Evolutionary conservation across 495 filamentous ascomycete genomes (phyloP).

Genomic region (Penicillium riverlandense): DNA sequence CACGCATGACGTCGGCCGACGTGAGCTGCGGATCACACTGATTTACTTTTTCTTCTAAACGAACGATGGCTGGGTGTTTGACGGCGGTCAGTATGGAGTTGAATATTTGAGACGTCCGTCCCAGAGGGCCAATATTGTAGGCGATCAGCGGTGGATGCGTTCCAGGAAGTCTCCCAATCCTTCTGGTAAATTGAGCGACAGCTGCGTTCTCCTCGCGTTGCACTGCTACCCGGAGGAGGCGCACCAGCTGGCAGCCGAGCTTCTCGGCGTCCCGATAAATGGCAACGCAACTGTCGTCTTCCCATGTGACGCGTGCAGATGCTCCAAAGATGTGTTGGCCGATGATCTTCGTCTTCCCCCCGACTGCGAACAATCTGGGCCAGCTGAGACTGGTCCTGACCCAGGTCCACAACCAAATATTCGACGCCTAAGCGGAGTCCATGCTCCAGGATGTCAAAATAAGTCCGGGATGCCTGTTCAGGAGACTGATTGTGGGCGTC

Average conservation of each 20-base stretch:
- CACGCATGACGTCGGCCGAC: constrained; percentile 48
- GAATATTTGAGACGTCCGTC: constrained; percentile 60
- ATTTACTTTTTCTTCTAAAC: constrained; percentile 5
- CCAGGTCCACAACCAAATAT: constrained; percentile 62
- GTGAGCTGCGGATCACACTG: constrained; percentile 41
- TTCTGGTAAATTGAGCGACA: constrained; percentile 47
- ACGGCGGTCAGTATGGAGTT: constrained; percentile 63
- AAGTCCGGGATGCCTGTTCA: constrained; percentile 15
- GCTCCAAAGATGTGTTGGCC: constrained; percentile 53
- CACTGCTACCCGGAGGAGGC: constrained; percentile 56
- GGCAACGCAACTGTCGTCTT: constrained; percentile 47
- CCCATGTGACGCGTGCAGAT: constrained; percentile 50
- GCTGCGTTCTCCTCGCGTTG: constrained; percentile 51
- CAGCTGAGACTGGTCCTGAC: constrained; percentile 35
- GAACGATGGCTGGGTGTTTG: constrained; percentile 55
- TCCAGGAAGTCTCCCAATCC: constrained; percentile 31
- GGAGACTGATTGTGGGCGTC: constrained; percentile 13
- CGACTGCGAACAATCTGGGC: constrained; percentile 42
- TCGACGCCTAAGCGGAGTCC: constrained; percentile 68
- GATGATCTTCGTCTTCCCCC: constrained; percentile 70
- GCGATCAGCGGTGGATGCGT: constrained; percentile 53
- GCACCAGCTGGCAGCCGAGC: constrained; percentile 64
- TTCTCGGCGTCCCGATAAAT: constrained; percentile 50
- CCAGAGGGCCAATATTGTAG: constrained; percentile 64
- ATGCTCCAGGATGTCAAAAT: constrained; percentile 50